These are phyloP conservation scores for Arthrobotrys sinensis DNA, from an alignment of 2,329 filamentous ascomycete species.

Conservation along the genomic window DNA sequence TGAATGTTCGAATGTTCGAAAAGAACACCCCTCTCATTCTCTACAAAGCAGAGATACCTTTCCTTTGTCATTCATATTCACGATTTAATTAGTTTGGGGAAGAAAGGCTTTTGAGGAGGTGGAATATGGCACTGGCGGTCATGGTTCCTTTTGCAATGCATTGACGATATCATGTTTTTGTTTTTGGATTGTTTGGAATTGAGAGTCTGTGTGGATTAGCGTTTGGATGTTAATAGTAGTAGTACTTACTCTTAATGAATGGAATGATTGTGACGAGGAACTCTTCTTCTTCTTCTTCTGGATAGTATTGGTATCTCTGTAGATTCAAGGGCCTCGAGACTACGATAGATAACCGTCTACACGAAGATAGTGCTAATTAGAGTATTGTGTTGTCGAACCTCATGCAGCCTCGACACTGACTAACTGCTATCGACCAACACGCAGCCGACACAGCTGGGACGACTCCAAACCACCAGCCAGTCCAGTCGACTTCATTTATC, in stretches of 20 bases:
- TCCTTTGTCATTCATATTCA: constrained; percentile 2
- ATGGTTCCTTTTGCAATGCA: constrained; percentile 25
- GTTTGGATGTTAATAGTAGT: not conserved
- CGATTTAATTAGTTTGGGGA: not conserved
- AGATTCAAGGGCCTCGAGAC: no score
- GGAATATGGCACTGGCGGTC: constrained; percentile 51
- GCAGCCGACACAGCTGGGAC: constrained; percentile 1
- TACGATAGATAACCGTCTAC: no score
- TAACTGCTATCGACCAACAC: no score
- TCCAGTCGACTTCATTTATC: not conserved
- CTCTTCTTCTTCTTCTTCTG: no score
- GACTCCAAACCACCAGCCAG: constrained; percentile 3
- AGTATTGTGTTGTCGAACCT: constrained; percentile 2
- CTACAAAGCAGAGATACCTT: no score
- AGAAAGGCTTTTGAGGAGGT: not conserved
- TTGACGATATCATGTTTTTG: constrained; percentile 17
- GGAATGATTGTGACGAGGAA: not conserved
- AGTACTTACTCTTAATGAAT: constrained; percentile 14
- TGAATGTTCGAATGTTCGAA: no score
- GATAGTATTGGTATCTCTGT: not conserved
- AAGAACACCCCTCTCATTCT: no score
- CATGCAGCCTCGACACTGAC: no score
- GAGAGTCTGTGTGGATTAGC: not conserved
- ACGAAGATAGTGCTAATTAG: no score
- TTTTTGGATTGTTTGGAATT: not conserved